phyloP scores from a whole-genome alignment of 2,329 filamentous ascomycete genomes.

The Atkinsonella hypoxylon region DNA sequence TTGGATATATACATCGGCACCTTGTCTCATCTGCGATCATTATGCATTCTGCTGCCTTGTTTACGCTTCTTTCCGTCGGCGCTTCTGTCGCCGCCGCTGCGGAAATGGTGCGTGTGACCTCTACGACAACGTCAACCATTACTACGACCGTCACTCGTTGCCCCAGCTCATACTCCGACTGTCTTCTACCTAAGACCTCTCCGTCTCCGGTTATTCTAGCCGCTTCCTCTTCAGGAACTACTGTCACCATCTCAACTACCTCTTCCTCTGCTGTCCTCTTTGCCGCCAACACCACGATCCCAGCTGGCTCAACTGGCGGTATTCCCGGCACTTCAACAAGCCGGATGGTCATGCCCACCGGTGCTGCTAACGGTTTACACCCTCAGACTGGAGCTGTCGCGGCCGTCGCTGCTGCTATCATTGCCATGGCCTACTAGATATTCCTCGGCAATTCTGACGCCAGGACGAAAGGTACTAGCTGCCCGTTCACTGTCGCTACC shows the following conservation, averaged over 20 bases:
- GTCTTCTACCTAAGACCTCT: slow-evolving; percentile 23
- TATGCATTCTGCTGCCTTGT: slow-evolving; percentile 34
- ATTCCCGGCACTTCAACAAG: slow-evolving; percentile 9
- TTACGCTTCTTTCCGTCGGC: slow-evolving; percentile 28
- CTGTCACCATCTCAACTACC: background rate
- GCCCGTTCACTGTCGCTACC: background rate
- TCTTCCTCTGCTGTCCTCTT: background rate
- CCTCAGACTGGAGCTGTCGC: slow-evolving; percentile 29
- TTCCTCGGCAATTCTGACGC: no score
- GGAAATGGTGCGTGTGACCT: slow-evolving; percentile 29
- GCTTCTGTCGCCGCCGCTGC: slow-evolving; percentile 26
- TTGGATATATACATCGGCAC: background rate
- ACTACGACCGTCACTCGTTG: slow-evolving; percentile 36
- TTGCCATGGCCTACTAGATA: slow-evolving; percentile 25
- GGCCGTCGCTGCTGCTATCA: slow-evolving; percentile 25
- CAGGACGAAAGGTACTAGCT: background rate
- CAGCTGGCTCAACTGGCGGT: slow-evolving; percentile 12
- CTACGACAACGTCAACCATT: slow-evolving; percentile 31
- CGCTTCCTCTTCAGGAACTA: background rate
- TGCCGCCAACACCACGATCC: slow-evolving; percentile 14
- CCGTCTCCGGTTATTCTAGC: slow-evolving; percentile 14
- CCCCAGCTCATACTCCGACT: slow-evolving; percentile 30
- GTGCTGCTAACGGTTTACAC: slow-evolving; percentile 23
- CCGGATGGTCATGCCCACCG: slow-evolving; percentile 14
- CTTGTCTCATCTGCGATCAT: slow-evolving; percentile 15